A percentile compares a stretch with the other conserved stretches of the same genome.
These are phyloP conservation scores for Camellia granthamiana DNA, from an alignment of 148 eudicot genomes.

Conservation along the genomic window DNA sequence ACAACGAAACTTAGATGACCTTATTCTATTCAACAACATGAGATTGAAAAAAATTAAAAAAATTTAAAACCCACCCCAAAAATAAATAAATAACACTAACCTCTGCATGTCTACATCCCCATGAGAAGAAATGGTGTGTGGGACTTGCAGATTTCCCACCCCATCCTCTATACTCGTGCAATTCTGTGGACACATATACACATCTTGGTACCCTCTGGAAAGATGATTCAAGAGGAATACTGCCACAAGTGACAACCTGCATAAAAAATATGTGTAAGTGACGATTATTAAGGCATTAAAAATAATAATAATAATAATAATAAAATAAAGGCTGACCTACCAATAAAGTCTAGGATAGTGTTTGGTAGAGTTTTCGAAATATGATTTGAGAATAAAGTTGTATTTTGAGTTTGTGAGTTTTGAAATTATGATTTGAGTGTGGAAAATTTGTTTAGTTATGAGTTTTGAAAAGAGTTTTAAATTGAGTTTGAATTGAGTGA, in stretches of 20 bases:
- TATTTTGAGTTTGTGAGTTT: no score
- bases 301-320: not conserved
- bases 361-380: no score
- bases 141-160: constrained; percentile 73
- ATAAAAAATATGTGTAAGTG: constrained; percentile 8
- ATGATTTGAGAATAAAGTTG: no score
- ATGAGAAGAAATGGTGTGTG: constrained; percentile 71
- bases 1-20: not conserved
- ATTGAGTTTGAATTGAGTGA: no score
- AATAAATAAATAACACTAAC: constrained; percentile 35
- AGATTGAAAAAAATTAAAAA: not conserved
- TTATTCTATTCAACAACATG: not conserved
- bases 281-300: not conserved
- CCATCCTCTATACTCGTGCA: constrained; percentile 77
- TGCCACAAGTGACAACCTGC: constrained; percentile 95
- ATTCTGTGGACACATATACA: constrained; percentile 73
- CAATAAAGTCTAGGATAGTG: not conserved
- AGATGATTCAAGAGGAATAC: constrained; percentile 89
- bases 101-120: constrained; percentile 93
- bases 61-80: not conserved
- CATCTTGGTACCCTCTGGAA: constrained; percentile 82
- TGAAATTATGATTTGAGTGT: no score
- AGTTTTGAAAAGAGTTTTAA: no score
- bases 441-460: no score
- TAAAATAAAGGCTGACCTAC: no score